Conservation (phyloP, 352 stramenopile species). For the Elongisporangium undulatum region DNA sequence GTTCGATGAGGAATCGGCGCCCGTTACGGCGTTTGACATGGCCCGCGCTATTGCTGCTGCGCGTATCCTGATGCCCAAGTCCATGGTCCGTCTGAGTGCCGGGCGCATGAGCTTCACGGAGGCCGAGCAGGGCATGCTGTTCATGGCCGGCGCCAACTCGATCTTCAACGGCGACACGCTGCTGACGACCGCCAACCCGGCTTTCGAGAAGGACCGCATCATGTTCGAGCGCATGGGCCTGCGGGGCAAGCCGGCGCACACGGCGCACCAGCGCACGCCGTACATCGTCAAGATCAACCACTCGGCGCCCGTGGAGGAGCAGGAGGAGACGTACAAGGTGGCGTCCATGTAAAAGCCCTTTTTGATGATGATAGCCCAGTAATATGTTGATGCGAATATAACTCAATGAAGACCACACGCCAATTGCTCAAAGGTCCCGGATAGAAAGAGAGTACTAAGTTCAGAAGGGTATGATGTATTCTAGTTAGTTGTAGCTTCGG, state of each 20-base stretch:
- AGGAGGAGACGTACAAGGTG: constrained; percentile 21
- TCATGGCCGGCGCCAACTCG: constrained; percentile 97
- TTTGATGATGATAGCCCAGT: too few relatives aligned
- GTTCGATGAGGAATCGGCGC: constrained; percentile 81
- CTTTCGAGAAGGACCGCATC: constrained; percentile 93
- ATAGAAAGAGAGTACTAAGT: constrained; percentile 6
- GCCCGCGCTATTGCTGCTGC: constrained; percentile 96
- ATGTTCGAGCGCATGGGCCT: constrained; percentile 96
- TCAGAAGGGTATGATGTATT: too few relatives aligned
- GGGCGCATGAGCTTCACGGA: constrained; percentile 96
- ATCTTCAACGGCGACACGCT: constrained; percentile 99
- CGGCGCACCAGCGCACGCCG: constrained; percentile 72
- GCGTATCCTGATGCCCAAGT: constrained; percentile 96
- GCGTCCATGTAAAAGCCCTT: constrained; percentile 17
- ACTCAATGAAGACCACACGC: constrained; percentile 14
- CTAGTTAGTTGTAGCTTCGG: too few relatives aligned
- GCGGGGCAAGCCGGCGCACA: constrained; percentile 94
- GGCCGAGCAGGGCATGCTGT: constrained; percentile 95
- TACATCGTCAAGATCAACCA: constrained; percentile 84
- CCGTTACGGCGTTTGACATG: constrained; percentile 96
- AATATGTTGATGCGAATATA: constrained; percentile 16
- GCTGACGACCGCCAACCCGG: constrained; percentile 95
- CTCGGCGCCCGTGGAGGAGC: constrained; percentile 30
- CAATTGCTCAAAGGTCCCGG: background rate
- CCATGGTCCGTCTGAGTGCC: constrained; percentile 96